Percentiles rank a stretch among this genome's conserved stretches.
Evolutionary conservation across 257 asterid genomes (phyloP).

Genomic region (Catharanthus roseus): DNA sequence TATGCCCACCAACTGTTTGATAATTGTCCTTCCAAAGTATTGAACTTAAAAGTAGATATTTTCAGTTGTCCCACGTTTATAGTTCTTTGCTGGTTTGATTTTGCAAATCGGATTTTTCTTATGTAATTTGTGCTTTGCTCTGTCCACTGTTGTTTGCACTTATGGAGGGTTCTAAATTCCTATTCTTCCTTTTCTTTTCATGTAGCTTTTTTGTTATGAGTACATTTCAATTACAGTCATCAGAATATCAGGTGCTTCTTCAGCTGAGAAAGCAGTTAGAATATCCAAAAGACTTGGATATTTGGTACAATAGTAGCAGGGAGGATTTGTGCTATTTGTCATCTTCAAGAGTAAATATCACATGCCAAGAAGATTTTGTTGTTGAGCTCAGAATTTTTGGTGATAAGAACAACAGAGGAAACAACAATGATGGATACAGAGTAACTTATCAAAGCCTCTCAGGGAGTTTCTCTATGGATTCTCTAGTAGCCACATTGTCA

Average conservation of each 20-base stretch:
- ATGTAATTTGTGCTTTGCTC: too few relatives aligned
- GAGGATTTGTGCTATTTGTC: slow-evolving; percentile 46
- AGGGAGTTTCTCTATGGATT: slow-evolving; percentile 55
- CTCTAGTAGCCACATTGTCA: slow-evolving; percentile 53
- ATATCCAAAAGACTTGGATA: slow-evolving; percentile 51
- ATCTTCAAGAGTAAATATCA: slow-evolving; percentile 44
- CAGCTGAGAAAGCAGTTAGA: slow-evolving; percentile 63
- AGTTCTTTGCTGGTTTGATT: too few relatives aligned
- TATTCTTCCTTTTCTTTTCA: slow-evolving; percentile 20
- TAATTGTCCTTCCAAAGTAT: too few relatives aligned
- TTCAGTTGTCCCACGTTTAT: too few relatives aligned
- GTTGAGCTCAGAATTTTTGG: slow-evolving; percentile 44
- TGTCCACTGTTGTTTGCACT: not conserved
- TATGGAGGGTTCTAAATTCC: slow-evolving; percentile 31
- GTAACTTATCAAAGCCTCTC: slow-evolving; percentile 41
- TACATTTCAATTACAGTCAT: slow-evolving; percentile 45
- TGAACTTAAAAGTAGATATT: too few relatives aligned
- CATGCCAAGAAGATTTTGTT: slow-evolving; percentile 42
- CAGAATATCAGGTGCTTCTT: slow-evolving; percentile 52
- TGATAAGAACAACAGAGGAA: slow-evolving; percentile 27
- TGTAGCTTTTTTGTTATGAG: slow-evolving; percentile 39
- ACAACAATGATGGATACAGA: too few relatives aligned
- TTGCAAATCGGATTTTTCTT: too few relatives aligned
- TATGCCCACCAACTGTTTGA: too few relatives aligned
- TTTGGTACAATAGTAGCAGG: slow-evolving; percentile 25